Evolutionary conservation across 441 rosid species (phyloP), one percentile per base, ranked within the genome.

Genomic region (Lagerstroemia fauriei): DNA sequence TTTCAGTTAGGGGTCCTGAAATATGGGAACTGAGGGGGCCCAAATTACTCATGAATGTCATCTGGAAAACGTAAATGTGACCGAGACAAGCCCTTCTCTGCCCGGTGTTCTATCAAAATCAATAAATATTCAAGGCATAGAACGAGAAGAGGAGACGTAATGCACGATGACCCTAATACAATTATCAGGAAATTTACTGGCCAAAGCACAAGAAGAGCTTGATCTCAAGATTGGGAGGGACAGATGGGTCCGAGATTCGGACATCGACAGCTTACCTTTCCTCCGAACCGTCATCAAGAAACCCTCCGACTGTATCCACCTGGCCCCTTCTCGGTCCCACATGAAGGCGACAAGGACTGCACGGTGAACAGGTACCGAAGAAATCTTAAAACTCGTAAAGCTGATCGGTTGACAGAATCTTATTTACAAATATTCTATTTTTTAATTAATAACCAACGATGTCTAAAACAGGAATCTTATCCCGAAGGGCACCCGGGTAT

Each of bases 241-340:
- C 22, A 80, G 85, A 34, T 79, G 29, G 12, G 76, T 82, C 3
- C 13, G 70, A 0, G 88, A 84, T 32, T 78, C 82, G 24, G 88
- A 87, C 34, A 73, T 88, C 24, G 71, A 65, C 4, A 85, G 86
- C 32, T 79, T 88, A 5, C 79, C 61, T n/a, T 83, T 80, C 68
- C 83, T 86, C 29, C 88, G 83, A 80, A 85, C 89, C 34, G 27
- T 89, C 41, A 41, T 81, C 47, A 89, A 89, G 79, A 87, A 72
- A 84, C 88, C 10, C 50, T 85, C 9, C 84, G 88, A 1, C 11
- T 87, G 17, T 76, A 83, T 51, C 88, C 88, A 0, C 48, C 88
- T 0, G 83, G 14, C 0, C 87, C 86, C 1, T 80, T 88, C 9
- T 48, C 75, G 0, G 66, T 74, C 5, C 77, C 84, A 0, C 83